Conservation (phyloP, 2,329 filamentous ascomycete genomes). For the Chaetomium globosum region DNA sequence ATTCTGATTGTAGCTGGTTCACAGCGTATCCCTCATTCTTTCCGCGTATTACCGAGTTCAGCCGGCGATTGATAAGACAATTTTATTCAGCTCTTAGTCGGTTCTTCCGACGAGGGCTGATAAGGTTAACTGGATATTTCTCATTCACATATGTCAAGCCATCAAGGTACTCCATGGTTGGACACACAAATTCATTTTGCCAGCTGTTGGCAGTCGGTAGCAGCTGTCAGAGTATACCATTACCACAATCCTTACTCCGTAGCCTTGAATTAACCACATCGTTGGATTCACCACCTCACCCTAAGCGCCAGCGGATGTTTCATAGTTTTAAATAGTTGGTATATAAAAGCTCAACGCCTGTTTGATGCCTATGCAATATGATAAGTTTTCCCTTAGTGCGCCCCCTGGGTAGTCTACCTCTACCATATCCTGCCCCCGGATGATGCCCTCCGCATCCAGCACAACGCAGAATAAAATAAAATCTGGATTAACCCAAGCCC, state of each 20-base stretch:
- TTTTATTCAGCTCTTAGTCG: too few species aligned
- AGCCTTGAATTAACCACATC: too few species aligned
- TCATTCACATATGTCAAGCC: background rate
- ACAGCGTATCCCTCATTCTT: background rate
- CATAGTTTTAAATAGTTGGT: background rate
- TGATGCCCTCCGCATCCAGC: background rate
- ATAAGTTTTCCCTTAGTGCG: background rate
- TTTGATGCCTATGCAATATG: constrained; percentile 20
- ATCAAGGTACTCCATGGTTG: background rate
- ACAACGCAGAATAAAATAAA: background rate
- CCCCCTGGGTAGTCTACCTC: too few species aligned
- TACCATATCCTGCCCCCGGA: background rate
- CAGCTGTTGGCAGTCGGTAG: background rate
- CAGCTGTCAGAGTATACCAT: background rate
- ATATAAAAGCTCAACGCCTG: constrained; percentile 16
- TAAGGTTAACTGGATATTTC: background rate
- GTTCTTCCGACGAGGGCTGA: too few species aligned
- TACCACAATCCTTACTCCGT: too few species aligned
- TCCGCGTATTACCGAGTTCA: background rate
- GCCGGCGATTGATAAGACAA: background rate
- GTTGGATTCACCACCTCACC: background rate
- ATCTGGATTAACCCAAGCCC: background rate
- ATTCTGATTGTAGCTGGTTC: background rate
- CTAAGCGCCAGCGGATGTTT: background rate
- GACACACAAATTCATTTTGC: background rate